Evolutionary conservation across 441 rosid species (phyloP).

Genomic region (Metrosideros polymorpha): DNA sequence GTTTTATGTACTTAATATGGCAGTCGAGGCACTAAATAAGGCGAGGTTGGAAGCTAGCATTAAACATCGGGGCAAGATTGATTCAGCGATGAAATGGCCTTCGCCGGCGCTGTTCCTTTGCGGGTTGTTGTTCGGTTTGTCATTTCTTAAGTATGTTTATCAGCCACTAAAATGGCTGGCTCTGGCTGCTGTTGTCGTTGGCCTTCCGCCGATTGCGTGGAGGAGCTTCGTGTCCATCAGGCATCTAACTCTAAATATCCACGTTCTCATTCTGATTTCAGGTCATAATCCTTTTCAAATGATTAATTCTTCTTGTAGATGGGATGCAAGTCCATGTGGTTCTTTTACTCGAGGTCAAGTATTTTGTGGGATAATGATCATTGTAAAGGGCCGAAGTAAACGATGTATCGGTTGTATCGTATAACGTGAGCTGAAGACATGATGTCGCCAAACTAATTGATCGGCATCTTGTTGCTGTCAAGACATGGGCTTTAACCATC

Average conservation of each 20-base stretch:
- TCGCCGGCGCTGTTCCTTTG: conserved; percentile 54
- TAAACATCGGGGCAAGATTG: conserved; percentile 37
- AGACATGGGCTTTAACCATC: not conserved
- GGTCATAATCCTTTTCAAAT: conserved; percentile 24
- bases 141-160: conserved; percentile 45
- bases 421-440: not conserved
- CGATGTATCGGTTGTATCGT: not conserved
- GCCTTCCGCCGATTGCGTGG: conserved; percentile 40
- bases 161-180: conserved; percentile 71
- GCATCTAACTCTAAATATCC: conserved; percentile 42
- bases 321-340: not conserved
- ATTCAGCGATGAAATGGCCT: conserved; percentile 65
- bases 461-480: not conserved
- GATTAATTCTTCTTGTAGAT: not conserved
- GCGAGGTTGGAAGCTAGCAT: conserved; percentile 78
- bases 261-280: conserved; percentile 56
- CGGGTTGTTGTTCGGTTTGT: conserved; percentile 45
- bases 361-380: not conserved
- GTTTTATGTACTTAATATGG: not conserved
- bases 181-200: conserved; percentile 52
- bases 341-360: not conserved
- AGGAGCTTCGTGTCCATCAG: conserved; percentile 39
- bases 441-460: not conserved
- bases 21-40: conserved; percentile 79
- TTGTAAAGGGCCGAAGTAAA: not conserved